Evolutionary conservation across 371 early-diverging fungal genomes (phyloP), one percentile per base, ranked within the genome.

Genomic region (Mucor lusitanicus): DNA sequence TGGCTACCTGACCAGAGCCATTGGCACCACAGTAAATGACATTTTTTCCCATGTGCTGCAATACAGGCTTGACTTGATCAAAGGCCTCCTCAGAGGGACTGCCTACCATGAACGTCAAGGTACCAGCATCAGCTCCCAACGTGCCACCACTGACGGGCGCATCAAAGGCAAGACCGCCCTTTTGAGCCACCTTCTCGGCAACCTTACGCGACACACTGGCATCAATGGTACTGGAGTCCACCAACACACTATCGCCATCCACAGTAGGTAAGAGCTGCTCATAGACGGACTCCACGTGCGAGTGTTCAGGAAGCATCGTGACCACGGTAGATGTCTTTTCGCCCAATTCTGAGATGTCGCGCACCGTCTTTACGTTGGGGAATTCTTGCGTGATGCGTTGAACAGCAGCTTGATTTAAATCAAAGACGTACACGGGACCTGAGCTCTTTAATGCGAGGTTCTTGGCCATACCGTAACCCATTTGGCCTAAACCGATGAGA

Each of bases 71-170:
- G 21, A 88, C 92, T 4, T 67, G 40, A 5, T 90, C 87, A 74
- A 95, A 94, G 28, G 80, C 87, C 1, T 69, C 76, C 17, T 59
- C 60, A 4, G 81, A 78, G 25, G 83, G 74, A 6, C 92, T 86
- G n/a, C 99, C 99, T 2, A 96, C 96, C 98, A 99, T 97, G 80
- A 98, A 99, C 0, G 98, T 97, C 64, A 99, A 80, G 1, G 97
- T 95, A 21, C 92, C 99, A 13, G 89, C 91, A 67, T 92, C 82
- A 3, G 99, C 99, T 33, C 97, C 98, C 61, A 87, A 84, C 17
- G 91, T 82, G 81, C 96, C 97, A 39, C 99, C 99, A 65, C 96
- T 95, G 4, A 99, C 98, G 6, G 99, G 99, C 5, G 98, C 96
- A 78, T 99, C 99, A 27, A 98, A 81, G 21, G 90, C 89, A n/a